phyloP scores from a whole-genome alignment of 257 asterid genomes.

The Osmanthus fragrans region DNA sequence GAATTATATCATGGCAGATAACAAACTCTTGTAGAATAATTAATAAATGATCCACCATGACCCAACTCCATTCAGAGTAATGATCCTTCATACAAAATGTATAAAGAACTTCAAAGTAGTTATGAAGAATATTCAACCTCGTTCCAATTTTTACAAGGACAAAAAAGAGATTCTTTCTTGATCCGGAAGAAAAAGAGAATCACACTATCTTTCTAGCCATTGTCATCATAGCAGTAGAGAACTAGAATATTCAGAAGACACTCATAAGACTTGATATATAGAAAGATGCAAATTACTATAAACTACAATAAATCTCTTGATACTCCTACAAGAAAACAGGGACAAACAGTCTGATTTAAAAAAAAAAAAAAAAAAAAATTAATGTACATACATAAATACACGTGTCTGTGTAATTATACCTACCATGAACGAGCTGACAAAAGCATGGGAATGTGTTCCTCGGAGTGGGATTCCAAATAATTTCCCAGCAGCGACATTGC shows the following conservation, averaged over 20 bases:
- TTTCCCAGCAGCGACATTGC: conserved; percentile 99
- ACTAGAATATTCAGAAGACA: background rate
- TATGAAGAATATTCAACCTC: background rate
- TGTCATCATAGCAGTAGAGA: conserved; percentile 6
- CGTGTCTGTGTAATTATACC: conserved; percentile 3
- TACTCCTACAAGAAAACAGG: background rate
- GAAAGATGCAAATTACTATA: conserved; percentile 4
- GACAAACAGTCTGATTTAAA: background rate
- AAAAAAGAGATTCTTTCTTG: background rate
- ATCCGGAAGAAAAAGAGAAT: background rate
- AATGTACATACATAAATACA: background rate
- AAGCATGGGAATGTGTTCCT: conserved; percentile 99
- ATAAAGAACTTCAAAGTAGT: background rate
- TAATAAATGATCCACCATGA: conserved; percentile 12
- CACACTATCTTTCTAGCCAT: background rate
- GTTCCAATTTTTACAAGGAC: conserved; percentile 8
- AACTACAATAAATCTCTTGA: conserved; percentile 10
- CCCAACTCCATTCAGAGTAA: background rate
- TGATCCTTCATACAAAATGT: background rate
- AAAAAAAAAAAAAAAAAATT: background rate
- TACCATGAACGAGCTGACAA: conserved; percentile 97
- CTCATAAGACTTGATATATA: background rate
- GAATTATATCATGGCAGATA: conserved; percentile 1
- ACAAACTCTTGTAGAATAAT: conserved; percentile 8
- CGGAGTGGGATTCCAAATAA: conserved; percentile 98